Percentiles rank a stretch among this genome's conserved stretches.
These are phyloP conservation scores for Limonium bicolor DNA, from an alignment of 148 eudicot species.

Conservation along the genomic window DNA sequence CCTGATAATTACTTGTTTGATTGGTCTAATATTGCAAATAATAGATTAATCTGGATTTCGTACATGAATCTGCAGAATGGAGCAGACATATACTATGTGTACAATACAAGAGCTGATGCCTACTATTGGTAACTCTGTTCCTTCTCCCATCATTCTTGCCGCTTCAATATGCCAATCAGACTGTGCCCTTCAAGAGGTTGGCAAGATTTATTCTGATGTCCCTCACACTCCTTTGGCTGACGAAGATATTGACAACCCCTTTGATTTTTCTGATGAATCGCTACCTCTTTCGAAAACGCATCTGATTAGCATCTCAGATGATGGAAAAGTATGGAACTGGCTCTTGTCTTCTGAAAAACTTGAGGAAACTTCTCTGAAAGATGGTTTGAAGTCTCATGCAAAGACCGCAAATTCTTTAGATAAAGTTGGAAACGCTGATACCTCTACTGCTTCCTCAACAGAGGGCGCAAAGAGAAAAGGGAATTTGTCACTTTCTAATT, in stretches of 20 bases:
- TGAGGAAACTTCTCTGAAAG: conserved; percentile 21
- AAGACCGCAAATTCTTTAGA: conserved; percentile 14
- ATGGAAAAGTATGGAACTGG: conserved; percentile 98
- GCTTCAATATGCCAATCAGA: conserved; percentile 68
- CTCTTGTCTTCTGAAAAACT: conserved; percentile 74
- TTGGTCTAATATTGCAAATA: too few relatives aligned
- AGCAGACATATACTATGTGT: conserved; percentile 75
- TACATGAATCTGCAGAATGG: conserved; percentile 87
- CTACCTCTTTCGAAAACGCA: conserved; percentile 55
- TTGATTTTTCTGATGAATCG: conserved; percentile 64
- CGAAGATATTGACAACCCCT: conserved; percentile 52
- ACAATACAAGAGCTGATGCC: conserved; percentile 89
- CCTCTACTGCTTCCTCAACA: too few relatives aligned
- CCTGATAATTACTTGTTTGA: too few relatives aligned
- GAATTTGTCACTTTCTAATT: conserved; percentile 17
- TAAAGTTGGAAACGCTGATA: too few relatives aligned
- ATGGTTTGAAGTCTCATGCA: conserved; percentile 15
- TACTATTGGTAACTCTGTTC: conserved; percentile 69
- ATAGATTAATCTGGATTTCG: too few relatives aligned
- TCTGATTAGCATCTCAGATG: conserved; percentile 80
- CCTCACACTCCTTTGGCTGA: conserved; percentile 34
- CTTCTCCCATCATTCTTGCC: conserved; percentile 82
- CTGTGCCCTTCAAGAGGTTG: conserved; percentile 54
- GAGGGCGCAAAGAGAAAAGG: conserved; percentile 18
- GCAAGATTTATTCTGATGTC: conserved; percentile 47